phyloP scores from a whole-genome alignment of 2,329 filamentous ascomycete genomes.

The Xylariaceae sp. region DNA sequence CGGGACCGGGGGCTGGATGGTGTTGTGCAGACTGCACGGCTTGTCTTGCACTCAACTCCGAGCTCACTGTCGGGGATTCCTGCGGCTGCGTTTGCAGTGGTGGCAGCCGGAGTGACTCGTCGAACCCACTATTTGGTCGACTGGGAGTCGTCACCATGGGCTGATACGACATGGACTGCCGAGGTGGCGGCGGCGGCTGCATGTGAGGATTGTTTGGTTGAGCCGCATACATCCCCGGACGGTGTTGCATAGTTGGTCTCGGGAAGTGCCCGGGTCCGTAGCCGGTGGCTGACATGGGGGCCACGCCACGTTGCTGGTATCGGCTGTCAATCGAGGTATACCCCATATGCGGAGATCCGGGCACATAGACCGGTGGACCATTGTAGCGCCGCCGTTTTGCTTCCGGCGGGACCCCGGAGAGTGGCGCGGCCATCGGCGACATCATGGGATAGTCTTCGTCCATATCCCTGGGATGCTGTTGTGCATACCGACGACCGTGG shows the following conservation, averaged over 20 bases:
- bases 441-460: slow-evolving; percentile 33
- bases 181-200: slow-evolving; percentile 53
- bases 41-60: slow-evolving; percentile 17
- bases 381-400: slow-evolving; percentile 32
- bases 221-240: slow-evolving; percentile 9
- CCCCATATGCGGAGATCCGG: slow-evolving; percentile 38
- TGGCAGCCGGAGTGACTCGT: slow-evolving; percentile 49
- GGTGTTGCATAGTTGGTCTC: slow-evolving; percentile 22
- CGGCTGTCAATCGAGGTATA: slow-evolving; percentile 30
- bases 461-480: slow-evolving; percentile 38
- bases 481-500: slow-evolving; percentile 58
- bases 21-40: slow-evolving; percentile 6
- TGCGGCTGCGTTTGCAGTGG: slow-evolving; percentile 45
- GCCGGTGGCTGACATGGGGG: slow-evolving; percentile 24
- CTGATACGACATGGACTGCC: slow-evolving; percentile 36
- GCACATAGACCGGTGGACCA: slow-evolving; percentile 27
- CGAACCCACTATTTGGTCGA: slow-evolving; percentile 44
- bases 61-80: slow-evolving; percentile 23
- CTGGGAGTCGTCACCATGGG: slow-evolving; percentile 28
- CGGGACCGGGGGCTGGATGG: slow-evolving; percentile 11
- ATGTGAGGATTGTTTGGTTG: slow-evolving; percentile 35
- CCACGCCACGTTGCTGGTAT: slow-evolving; percentile 29
- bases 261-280: slow-evolving; percentile 29
- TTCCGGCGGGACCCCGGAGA: slow-evolving; percentile 23
- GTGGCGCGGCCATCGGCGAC: slow-evolving; percentile 27